Percentiles rank a stretch among this genome's conserved stretches.
Conservation (phyloP, 2,329 filamentous ascomycete species). For the Penicillium sp. region DNA sequence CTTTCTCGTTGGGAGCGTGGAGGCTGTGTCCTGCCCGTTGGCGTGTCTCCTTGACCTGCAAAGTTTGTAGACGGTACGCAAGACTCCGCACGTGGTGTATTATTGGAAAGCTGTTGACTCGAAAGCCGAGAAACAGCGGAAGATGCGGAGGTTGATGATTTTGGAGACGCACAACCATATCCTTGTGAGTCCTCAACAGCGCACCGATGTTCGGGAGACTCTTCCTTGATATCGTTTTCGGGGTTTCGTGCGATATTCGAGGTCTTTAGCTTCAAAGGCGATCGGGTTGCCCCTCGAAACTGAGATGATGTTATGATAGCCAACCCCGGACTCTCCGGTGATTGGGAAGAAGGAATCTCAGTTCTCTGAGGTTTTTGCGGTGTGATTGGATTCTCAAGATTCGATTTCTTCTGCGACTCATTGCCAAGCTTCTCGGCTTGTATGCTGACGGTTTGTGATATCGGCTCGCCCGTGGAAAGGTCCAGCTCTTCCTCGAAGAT, state of each 20-base stretch:
- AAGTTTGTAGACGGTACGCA: conserved; percentile 4
- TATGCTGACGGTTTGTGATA: conserved; percentile 10
- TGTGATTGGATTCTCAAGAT: conserved; percentile 22
- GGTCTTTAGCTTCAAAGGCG: conserved; percentile 20
- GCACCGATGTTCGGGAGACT: conserved; percentile 6
- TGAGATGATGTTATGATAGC: conserved; percentile 35
- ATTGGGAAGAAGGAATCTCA: conserved; percentile 42
- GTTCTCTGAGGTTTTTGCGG: conserved; percentile 29
- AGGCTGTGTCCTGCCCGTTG: not conserved
- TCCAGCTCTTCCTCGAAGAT: conserved; percentile 16
- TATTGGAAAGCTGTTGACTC: not conserved
- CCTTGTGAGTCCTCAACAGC: conserved; percentile 6
- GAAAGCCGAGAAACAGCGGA: conserved; percentile 1
- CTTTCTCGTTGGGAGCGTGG: conserved; percentile 17
- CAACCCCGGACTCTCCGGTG: conserved; percentile 39
- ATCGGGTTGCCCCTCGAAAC: conserved; percentile 26
- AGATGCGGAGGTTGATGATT: conserved; percentile 2
- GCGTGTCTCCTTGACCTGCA: not conserved
- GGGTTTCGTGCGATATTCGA: not conserved
- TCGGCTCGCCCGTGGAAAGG: conserved; percentile 20
- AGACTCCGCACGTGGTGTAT: conserved; percentile 1
- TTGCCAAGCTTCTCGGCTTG: conserved; percentile 2
- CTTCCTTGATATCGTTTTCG: conserved; percentile 18
- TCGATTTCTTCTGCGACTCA: not conserved
- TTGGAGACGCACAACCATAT: conserved; percentile 2